Evolutionary conservation across 139 green algal genomes (phyloP).

Genomic region (Micractinium conductrix): DNA sequence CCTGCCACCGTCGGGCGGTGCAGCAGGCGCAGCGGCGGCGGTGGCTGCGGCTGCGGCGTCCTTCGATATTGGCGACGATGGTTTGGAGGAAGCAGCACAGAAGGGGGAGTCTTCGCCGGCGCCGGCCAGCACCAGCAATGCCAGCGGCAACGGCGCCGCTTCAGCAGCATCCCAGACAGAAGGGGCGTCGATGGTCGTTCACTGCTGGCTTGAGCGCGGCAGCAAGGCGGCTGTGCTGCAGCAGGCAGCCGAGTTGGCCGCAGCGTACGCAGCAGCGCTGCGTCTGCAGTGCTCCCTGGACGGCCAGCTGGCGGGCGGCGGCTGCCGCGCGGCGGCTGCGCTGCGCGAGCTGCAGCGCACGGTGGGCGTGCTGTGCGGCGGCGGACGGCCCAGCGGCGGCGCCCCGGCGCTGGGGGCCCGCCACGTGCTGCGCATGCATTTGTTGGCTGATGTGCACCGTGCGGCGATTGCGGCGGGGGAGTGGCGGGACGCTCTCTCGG

Average conservation of each 20-base stretch:
- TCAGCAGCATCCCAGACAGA: background rate
- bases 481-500: slow-evolving; percentile 54
- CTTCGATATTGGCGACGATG: background rate
- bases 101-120: background rate
- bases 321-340: background rate
- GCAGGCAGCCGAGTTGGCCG: background rate
- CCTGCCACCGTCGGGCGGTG: background rate
- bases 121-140: background rate
- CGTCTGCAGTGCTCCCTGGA: background rate
- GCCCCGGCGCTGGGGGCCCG: slow-evolving; percentile 17
- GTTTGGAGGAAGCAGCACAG: background rate
- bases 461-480: slow-evolving; percentile 43
- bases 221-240: background rate
- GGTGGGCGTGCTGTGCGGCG: background rate
- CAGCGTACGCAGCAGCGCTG: slow-evolving; percentile 13
- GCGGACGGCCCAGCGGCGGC: background rate
- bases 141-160: background rate
- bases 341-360: slow-evolving; percentile 20
- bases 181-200: background rate
- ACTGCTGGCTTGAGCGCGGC: background rate
- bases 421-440: slow-evolving; percentile 48
- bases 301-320: background rate
- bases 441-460: slow-evolving; percentile 50
- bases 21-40: background rate
- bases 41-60: background rate